Evolutionary conservation across 805 yeast genomes (phyloP), one percentile per base, ranked within the genome.

Genomic region (Saccharomycopsis lassenensis): DNA sequence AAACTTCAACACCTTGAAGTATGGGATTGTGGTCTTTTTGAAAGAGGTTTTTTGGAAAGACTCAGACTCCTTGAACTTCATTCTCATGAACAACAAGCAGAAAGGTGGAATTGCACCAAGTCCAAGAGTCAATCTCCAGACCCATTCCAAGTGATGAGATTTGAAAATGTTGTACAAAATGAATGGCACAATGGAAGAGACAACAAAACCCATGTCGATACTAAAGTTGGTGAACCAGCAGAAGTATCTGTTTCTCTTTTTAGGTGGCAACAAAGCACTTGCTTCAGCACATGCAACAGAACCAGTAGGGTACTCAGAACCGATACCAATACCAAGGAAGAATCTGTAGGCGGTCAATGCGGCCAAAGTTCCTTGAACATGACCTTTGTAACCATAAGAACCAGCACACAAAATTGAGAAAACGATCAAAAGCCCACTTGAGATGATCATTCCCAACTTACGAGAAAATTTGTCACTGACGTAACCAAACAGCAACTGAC

Each of bases 251-350:
- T 87, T 85, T 63, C 96, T 78, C 42, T 69, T 67, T 40, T 94
- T 94, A n/a, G 74, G 67, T 12, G 87, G 82, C 48, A 86, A 62
- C 44, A 72, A 60, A 39, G 81, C 76, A 31, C 93, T 75, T 26
- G 93, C 91, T 58, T 87, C 96, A 20, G 95, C 86, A 48, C 93
- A 84, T 24, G 94, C 93, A 14, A 87, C 89, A 6, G 94, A 79
- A 30, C 95, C 87, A 10, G 93, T 79, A 31, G 95, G 95, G 54
- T 87, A 87, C 59, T 87, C 97, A 33, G 93, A 87, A 49, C 97
- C 97, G 48, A 89, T 82, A 50, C 87, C 93, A 46, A 84, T 64
- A 59, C 97, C 97, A 35, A 87, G 61, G 58, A 87, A 77, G 57
- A 83, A 83, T 57, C 97, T 71, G 56, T 79, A 84, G 7, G 77